A percentile compares a stretch with the other conserved stretches of the same genome.
These are phyloP conservation scores for Daldinia decipiens DNA, from an alignment of 495 filamentous ascomycete species.

Conservation along the genomic window DNA sequence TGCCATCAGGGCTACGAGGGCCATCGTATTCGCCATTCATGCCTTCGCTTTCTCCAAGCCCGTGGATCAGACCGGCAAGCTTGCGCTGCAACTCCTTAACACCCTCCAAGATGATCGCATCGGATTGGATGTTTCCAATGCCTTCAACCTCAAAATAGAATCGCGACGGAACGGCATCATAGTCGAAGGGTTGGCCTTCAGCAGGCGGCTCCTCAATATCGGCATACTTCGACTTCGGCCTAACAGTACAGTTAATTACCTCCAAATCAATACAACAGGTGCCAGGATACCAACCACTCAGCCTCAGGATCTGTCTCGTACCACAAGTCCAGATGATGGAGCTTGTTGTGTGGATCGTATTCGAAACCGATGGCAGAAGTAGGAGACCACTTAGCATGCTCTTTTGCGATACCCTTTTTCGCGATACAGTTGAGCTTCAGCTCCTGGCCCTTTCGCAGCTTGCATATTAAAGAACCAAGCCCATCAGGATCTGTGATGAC, in stretches of 20 bases:
- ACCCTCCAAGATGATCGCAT: conserved; percentile 85
- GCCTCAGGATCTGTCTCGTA: conserved; percentile 83
- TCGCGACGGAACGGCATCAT: conserved; percentile 80
- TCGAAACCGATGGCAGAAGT: conserved; percentile 94
- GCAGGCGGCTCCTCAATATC: conserved; percentile 84
- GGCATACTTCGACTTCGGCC: conserved; percentile 87
- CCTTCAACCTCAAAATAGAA: conserved; percentile 97
- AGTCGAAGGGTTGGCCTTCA: conserved; percentile 88
- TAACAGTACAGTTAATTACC: conserved; percentile 50
- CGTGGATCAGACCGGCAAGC: conserved; percentile 83
- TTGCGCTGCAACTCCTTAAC: conserved; percentile 92
- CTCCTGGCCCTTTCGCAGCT: conserved; percentile 88
- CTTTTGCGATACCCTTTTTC: conserved; percentile 98
- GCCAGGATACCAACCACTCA: conserved; percentile 81
- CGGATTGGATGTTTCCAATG: conserved; percentile 85
- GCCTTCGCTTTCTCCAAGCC: conserved; percentile 66
- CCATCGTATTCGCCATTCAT: conserved; percentile 67
- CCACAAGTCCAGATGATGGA: conserved; percentile 90
- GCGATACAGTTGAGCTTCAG: conserved; percentile 89
- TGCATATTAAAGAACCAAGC: conserved; percentile 83
- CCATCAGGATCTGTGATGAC: conserved; percentile 86
- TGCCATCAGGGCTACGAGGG: conserved; percentile 68
- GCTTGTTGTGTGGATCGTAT: conserved; percentile 96
- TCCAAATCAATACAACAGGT: conserved; percentile 2
- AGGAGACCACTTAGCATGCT: conserved; percentile 97